A percentile compares a stretch with the other conserved stretches of the same genome.
Evolutionary conservation across 148 eudicot species (phyloP).

Genomic region (Diospyros kaki): DNA sequence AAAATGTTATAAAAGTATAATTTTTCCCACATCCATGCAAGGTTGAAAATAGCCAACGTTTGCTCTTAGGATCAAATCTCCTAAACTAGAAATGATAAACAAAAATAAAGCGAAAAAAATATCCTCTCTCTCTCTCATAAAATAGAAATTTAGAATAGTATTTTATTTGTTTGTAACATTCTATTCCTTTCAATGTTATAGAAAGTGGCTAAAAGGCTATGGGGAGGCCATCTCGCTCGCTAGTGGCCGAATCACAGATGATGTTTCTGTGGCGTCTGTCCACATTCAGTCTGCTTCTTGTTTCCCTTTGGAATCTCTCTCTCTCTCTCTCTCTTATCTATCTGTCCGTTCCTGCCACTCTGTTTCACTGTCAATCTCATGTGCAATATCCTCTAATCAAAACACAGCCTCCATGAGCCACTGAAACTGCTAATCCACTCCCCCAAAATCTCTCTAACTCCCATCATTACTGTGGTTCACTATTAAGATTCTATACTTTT

Average conservation of each 20-base stretch:
- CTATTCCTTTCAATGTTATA: too few species aligned
- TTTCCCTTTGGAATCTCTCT: conserved; percentile 1
- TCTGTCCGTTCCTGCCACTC: neutral
- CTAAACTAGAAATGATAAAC: too few species aligned
- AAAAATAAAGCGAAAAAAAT: too few species aligned
- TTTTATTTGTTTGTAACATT: too few species aligned
- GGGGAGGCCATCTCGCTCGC: too few species aligned
- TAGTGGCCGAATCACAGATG: neutral
- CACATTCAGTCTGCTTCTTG: neutral
- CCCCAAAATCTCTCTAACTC: conserved; percentile 13
- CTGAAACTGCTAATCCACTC: conserved; percentile 15
- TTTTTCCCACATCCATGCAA: too few species aligned
- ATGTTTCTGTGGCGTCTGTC: neutral
- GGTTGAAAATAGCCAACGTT: too few species aligned
- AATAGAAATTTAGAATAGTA: too few species aligned
- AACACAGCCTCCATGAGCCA: conserved; percentile 22
- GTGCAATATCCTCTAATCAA: conserved; percentile 24
- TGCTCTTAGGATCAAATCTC: too few species aligned
- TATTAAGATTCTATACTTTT: neutral
- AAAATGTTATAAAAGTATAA: too few species aligned
- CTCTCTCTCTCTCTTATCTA: conserved; percentile 10
- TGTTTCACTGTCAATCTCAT: conserved; percentile 42
- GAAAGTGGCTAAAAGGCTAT: too few species aligned
- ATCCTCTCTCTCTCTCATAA: too few species aligned
- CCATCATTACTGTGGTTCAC: conserved; percentile 21